Evolutionary conservation across 306 rosid genomes (phyloP), one percentile per base, ranked within the genome.

Genomic region (Vigna reflexopilosa): DNA sequence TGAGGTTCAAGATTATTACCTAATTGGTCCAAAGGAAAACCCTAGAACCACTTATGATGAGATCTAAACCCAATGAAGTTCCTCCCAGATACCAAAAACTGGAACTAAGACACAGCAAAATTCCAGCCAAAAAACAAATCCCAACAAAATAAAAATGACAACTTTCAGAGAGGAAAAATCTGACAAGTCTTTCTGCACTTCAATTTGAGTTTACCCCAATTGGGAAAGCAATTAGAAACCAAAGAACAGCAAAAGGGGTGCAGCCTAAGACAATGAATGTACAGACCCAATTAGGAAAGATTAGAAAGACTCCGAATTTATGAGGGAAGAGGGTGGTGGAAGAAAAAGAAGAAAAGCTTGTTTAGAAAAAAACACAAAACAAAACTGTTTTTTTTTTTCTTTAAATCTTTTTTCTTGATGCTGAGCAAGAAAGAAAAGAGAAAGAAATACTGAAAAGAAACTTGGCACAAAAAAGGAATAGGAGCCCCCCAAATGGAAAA

Each of bases 1-100:
- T 48, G 85, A 84, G 79, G 73, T 59, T 68, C 57, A 76, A 55
- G 75, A 52, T 20, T 73, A 55, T 54, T 68, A 47, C 55, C 77
- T 58, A 48, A 74, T 74, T 68, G 80, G 76, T 75, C 72, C 62
- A 34, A 71, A 80, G 30, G 73, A 80, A 61, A 81, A 79, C 80
- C 78, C 86, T 76, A 77, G 75, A 82, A 58, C 73, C 49, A 68
- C 67, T 54, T 30, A 54, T 70, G 82, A 45, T 11, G 50, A 88
- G 88, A 89, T 90, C 91, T 81, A 77, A 81, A 52, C 59, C 49
- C 73, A 78, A 38, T 70, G 68, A 83, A 65, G 59, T 70, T 55
- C 55, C 70, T 32, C 77, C n/a, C 65, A 73, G 62, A 83, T 48
- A 70, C 52, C 72, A 44, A 61, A 49, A 61, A 49, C 73, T 58